Base-by-base conservation (phyloP, 352 stramenopile species). In the Phytophthora lateralis region DNA sequence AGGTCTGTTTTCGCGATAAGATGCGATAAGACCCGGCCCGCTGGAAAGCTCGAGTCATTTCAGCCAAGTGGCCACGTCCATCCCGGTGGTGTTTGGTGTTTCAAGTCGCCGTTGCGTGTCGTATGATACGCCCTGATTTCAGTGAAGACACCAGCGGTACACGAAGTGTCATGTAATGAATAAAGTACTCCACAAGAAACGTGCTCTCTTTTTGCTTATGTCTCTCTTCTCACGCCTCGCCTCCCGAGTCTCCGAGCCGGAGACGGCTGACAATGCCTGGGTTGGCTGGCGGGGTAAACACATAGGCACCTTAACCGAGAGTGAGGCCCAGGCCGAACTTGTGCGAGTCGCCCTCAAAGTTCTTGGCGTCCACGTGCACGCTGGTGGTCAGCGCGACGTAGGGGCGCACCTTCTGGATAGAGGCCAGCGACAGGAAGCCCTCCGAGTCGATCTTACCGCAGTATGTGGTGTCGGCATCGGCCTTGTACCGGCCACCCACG, bases 341-440 rank as follows among this genome's bases (percentile, higher is more conserved):
- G 82, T 93, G 84, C 44, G 84, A 77, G 64, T 93, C 82, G 41
- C 84, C 81, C 48, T 93, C 84, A 35, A 93, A 91, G 77, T 93
- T 89, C 82, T 91, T 93, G 73, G 80, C 84, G 51, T 93, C 84
- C 30, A 93, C 81, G 68, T 91, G 80, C 59, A 88, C 82, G 61
- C 80, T 90, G 52, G 80, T 89, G 49, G 80, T 91, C 35, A 93
- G 71, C 47, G 80, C 81, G 24, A 91, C 70, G 69, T 76, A 90
- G 46, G 82, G 82, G 51, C 78, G 80, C 56, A 93, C 74, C 74
- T 88, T 91, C 67, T 91, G 82, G 65, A 93, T 87, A 57, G 74
- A 87, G 8, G 76, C 78, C 32, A 93, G 63, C 64, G 84, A 90
- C 17, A 91, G 69, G 60, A 90, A 89, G 46, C 85, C 82, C 50